A percentile compares a stretch with the other conserved stretches of the same genome.
These are phyloP conservation scores for Ulota crispa DNA, from an alignment of 225 moss, liverwort and hornwort genomes.

Conservation along the genomic window DNA sequence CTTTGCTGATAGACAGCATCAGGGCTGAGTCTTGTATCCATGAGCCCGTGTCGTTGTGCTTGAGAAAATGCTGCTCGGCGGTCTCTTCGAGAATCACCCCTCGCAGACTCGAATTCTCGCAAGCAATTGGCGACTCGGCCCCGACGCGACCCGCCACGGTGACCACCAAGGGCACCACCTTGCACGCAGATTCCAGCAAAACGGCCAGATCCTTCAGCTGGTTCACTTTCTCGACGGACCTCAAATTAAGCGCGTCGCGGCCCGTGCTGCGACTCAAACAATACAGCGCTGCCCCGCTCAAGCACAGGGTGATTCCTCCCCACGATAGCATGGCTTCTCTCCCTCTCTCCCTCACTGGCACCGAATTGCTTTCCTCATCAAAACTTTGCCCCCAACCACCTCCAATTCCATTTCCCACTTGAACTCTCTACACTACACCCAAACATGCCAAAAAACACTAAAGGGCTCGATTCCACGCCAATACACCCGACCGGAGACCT, in stretches of 20 bases:
- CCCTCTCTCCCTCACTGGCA: background rate
- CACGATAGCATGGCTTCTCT: conserved; percentile 71
- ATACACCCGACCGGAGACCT: background rate
- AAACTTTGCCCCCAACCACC: background rate
- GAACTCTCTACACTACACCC: background rate
- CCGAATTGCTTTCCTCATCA: conserved; percentile 22
- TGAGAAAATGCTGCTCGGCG: conserved; percentile 95
- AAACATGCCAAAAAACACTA: background rate
- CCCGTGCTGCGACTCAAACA: conserved; percentile 91
- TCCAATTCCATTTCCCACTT: background rate
- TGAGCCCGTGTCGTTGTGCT: conserved; percentile 97
- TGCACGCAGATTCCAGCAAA: conserved; percentile 80
- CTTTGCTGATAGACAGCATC: conserved; percentile 94
- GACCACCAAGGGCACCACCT: conserved; percentile 85
- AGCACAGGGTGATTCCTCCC: conserved; percentile 89
- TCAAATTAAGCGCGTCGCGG: conserved; percentile 58
- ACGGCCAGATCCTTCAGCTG: conserved; percentile 84
- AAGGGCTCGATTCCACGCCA: background rate
- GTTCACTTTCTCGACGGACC: conserved; percentile 79
- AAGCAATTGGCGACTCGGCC: conserved; percentile 84
- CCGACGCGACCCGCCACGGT: conserved; percentile 93
- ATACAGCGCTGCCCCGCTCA: conserved; percentile 92
- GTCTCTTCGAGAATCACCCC: conserved; percentile 97
- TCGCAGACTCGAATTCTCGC: conserved; percentile 88
- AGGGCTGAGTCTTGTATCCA: conserved; percentile 99